Percentiles rank a stretch among this genome's conserved stretches.
These are phyloP conservation scores for Fomitopsis schrenkii DNA, from an alignment of 1,284 basidiomycete species.

Conservation along the genomic window DNA sequence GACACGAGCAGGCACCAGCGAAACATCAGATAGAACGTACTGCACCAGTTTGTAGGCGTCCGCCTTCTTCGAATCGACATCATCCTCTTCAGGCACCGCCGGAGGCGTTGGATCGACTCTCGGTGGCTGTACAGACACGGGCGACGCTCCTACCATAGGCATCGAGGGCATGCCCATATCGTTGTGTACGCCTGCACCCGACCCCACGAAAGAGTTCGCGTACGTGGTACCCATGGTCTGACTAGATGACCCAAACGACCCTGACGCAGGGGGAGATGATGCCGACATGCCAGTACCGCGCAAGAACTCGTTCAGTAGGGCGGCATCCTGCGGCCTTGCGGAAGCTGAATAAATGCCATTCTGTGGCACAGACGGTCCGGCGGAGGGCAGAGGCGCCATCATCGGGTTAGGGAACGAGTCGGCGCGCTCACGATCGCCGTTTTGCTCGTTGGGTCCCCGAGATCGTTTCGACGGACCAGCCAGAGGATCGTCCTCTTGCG, in stretches of 20 bases:
- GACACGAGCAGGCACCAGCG: not conserved
- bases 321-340: constrained; percentile 37
- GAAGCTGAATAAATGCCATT: constrained; percentile 29
- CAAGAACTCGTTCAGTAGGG: constrained; percentile 60
- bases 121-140: constrained; percentile 24
- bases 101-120: constrained; percentile 18
- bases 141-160: constrained; percentile 34
- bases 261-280: constrained; percentile 33
- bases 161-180: constrained; percentile 48
- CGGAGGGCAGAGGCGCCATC: constrained; percentile 47
- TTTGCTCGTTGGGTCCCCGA: constrained; percentile 36
- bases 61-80: constrained; percentile 63
- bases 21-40: constrained; percentile 33
- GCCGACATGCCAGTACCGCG: constrained; percentile 58
- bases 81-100: constrained; percentile 35
- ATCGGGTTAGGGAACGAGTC: constrained; percentile 46
- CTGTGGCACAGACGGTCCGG: constrained; percentile 32
- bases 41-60: constrained; percentile 82
- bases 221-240: constrained; percentile 35
- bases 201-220: constrained; percentile 44
- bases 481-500: constrained; percentile 46
- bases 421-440: constrained; percentile 34
- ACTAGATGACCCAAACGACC: constrained; percentile 31
- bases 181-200: constrained; percentile 51
- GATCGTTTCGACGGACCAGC: constrained; percentile 46